These are phyloP conservation scores for Eragrostis nindensis DNA, from an alignment of 176 grass and related monocot species.

Conservation along the genomic window DNA sequence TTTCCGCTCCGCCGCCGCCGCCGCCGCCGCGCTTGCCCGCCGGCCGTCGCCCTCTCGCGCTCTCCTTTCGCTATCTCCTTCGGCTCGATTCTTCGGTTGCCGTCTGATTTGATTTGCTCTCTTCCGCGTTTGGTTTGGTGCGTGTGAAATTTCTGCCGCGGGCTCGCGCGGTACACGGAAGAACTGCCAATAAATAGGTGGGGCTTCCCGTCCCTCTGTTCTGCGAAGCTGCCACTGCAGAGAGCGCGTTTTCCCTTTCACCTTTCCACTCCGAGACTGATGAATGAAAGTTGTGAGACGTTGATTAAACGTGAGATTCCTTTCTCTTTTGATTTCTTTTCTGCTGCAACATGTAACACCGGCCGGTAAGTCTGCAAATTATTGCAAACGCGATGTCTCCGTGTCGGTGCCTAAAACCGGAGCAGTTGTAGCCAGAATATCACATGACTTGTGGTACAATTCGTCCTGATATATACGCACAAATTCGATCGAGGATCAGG, in stretches of 20 bases:
- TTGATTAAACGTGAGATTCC: no score
- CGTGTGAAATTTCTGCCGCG: conserved; percentile 31
- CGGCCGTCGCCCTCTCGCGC: conserved; percentile 4
- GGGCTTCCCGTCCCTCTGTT: background rate
- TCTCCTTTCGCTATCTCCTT: background rate
- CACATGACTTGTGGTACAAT: no score
- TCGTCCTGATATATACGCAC: no score
- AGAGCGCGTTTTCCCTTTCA: no score
- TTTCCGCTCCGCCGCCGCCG: conserved; percentile 30
- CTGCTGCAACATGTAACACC: background rate
- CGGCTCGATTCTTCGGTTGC: background rate
- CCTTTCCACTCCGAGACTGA: background rate
- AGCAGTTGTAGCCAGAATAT: background rate
- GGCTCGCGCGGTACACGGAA: conserved; percentile 23
- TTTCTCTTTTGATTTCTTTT: background rate
- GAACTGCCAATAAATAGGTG: conserved; percentile 14
- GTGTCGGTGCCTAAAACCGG: background rate
- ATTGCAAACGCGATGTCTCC: no score
- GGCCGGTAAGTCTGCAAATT: no score
- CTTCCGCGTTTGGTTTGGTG: background rate
- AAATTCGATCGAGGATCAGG: no score
- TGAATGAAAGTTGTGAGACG: background rate
- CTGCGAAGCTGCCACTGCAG: background rate
- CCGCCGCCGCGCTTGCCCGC: background rate
- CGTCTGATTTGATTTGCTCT: background rate